Percentiles rank a stretch among this genome's conserved stretches.
Evolutionary conservation across 331 rosid species (phyloP).

Genomic region (Rhamnella rubrinervis): DNA sequence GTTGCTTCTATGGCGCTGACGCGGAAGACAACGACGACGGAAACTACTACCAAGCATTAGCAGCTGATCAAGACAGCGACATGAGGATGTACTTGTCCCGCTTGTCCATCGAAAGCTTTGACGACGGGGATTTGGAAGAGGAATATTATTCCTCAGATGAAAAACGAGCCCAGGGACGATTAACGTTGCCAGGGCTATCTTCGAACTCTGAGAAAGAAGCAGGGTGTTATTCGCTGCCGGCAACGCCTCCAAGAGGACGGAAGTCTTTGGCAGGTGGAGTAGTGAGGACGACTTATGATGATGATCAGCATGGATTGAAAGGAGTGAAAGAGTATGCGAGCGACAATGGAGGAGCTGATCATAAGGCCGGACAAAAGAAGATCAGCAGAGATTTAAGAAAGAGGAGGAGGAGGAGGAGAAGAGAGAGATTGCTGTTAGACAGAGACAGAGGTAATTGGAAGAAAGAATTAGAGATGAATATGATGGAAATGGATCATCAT

Average conservation of each 20-base stretch:
- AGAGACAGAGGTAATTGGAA: constrained; percentile 3
- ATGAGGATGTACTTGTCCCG: constrained; percentile 43
- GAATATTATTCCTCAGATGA: constrained; percentile 37
- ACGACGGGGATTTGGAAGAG: constrained; percentile 55
- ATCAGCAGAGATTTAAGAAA: constrained; percentile 25
- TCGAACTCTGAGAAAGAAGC: constrained; percentile 61
- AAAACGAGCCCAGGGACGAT: constrained; percentile 10
- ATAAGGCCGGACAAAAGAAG: constrained; percentile 23
- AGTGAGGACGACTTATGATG: too few relatives aligned
- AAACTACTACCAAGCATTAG: constrained; percentile 4
- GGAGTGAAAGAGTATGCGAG: constrained; percentile 54
- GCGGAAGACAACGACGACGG: constrained; percentile 16
- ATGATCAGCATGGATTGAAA: background rate
- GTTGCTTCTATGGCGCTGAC: constrained; percentile 28
- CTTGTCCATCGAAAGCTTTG: constrained; percentile 57
- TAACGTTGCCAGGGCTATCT: constrained; percentile 12
- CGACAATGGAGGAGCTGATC: constrained; percentile 46
- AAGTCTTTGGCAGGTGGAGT: background rate
- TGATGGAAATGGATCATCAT: background rate
- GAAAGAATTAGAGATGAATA: background rate
- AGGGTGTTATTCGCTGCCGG: constrained; percentile 55
- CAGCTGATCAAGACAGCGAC: background rate
- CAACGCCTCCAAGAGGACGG: constrained; percentile 48
- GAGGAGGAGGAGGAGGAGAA: constrained; percentile 36
- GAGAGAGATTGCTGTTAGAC: constrained; percentile 14